phyloP scores from a whole-genome alignment of 1,139 yeast species.

The Hanseniaspora gamundiae region DNA sequence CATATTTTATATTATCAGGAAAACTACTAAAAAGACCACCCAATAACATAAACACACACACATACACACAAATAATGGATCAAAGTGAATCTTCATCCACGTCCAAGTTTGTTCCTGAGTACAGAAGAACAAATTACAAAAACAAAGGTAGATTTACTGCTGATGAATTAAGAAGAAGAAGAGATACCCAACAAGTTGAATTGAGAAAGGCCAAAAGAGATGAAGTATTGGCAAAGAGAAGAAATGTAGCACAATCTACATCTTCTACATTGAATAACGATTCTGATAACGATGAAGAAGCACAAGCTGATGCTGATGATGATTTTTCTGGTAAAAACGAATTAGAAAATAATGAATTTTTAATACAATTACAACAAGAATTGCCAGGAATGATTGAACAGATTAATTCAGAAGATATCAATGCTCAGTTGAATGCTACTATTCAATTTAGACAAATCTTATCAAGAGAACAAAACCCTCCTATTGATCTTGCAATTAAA shows the following conservation, averaged over 20 bases:
- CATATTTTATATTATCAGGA: no score
- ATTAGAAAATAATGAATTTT: conserved; percentile 29
- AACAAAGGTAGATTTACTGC: conserved; percentile 90
- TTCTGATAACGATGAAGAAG: conserved; percentile 34
- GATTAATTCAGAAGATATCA: conserved; percentile 66
- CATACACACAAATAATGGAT: conserved; percentile 1
- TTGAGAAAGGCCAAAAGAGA: conserved; percentile 94
- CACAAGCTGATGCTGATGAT: no score
- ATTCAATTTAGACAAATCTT: conserved; percentile 86
- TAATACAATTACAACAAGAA: conserved; percentile 51
- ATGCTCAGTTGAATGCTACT: conserved; percentile 77
- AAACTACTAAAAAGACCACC: no score
- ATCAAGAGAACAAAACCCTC: conserved; percentile 95
- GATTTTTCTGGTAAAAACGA: conserved; percentile 18
- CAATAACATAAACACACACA: no score
- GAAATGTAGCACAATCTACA: conserved; percentile 49
- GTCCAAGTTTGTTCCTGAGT: conserved; percentile 86
- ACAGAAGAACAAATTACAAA: conserved; percentile 92
- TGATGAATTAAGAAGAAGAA: conserved; percentile 93
- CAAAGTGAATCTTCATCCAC: conserved; percentile 46
- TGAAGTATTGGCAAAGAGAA: conserved; percentile 84
- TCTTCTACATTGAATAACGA: conserved; percentile 29
- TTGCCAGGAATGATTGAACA: conserved; percentile 79
- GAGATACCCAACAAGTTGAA: conserved; percentile 96
- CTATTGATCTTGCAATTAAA: conserved; percentile 85